These are phyloP conservation scores for Rhynchospora pubera DNA, from an alignment of 176 grass and related monocot species.

Conservation along the genomic window DNA sequence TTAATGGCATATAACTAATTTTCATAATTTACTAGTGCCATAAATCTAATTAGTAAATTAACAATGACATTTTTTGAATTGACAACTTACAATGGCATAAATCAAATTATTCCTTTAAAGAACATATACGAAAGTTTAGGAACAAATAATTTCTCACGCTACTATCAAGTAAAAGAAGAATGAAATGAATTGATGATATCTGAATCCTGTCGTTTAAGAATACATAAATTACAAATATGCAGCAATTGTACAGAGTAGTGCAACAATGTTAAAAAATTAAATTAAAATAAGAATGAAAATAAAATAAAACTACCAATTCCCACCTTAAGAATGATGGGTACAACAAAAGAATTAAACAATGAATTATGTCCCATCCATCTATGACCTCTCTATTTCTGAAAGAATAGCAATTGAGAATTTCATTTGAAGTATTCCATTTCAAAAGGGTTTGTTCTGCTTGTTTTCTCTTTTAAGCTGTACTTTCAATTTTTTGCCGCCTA, in stretches of 20 bases:
- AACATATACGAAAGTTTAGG: too few species aligned
- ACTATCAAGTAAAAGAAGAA: conserved; percentile 29
- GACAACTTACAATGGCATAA: too few species aligned
- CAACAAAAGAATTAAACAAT: conserved; percentile 28
- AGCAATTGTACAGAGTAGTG: conserved; percentile 24
- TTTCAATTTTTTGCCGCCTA: conserved; percentile 92
- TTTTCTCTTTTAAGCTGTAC: conserved; percentile 99
- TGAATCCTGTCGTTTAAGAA: conserved; percentile 19
- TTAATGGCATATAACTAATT: too few species aligned
- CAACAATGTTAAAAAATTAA: conserved; percentile 18
- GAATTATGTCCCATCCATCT: conserved; percentile 27
- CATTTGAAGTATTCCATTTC: conserved; percentile 29
- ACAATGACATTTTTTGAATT: too few species aligned
- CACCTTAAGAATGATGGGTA: conserved; percentile 24
- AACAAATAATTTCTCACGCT: background rate
- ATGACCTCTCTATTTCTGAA: conserved; percentile 28
- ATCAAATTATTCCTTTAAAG: too few species aligned
- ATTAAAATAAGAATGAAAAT: conserved; percentile 10
- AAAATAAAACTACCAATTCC: conserved; percentile 24
- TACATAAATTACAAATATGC: conserved; percentile 33
- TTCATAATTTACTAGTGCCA: too few species aligned
- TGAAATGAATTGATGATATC: conserved; percentile 62
- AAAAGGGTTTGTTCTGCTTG: conserved; percentile 78
- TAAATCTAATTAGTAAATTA: too few species aligned
- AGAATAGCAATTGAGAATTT: conserved; percentile 29